Conservation (phyloP, 2,329 filamentous ascomycete species). For the Colletotrichum sp. region DNA sequence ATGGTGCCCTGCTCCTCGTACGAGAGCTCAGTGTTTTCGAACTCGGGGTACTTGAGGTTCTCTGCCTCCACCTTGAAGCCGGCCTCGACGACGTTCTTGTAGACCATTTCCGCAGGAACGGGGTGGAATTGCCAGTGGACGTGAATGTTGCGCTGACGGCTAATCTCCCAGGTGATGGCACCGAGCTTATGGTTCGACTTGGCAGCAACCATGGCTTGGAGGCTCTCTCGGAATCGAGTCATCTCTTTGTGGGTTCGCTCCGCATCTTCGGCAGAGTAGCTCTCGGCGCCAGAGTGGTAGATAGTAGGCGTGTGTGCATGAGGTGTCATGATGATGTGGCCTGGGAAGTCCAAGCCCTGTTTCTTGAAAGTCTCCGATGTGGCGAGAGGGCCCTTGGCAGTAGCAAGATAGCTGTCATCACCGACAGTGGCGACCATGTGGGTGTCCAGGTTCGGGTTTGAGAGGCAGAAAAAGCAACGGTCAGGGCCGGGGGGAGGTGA, state of each 20-base stretch:
- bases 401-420: conserved; percentile 86
- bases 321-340: conserved; percentile 91
- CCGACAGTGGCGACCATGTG: conserved; percentile 93
- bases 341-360: conserved; percentile 74
- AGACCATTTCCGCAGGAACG: conserved; percentile 70
- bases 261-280: conserved; percentile 57
- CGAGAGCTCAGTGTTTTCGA: conserved; percentile 52
- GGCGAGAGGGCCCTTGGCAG: conserved; percentile 87
- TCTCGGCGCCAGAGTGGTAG: conserved; percentile 63
- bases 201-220: conserved; percentile 79
- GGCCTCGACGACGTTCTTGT: conserved; percentile 79
- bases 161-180: conserved; percentile 91
- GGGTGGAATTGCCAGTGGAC: conserved; percentile 94
- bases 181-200: conserved; percentile 68
- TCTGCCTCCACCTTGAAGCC: conserved; percentile 90
- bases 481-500: conserved; percentile 72
- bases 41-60: conserved; percentile 64
- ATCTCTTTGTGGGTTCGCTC: conserved; percentile 77
- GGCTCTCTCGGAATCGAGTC: conserved; percentile 75
- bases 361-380: conserved; percentile 69
- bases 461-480: conserved; percentile 94
- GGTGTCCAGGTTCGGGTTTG: conserved; percentile 80
- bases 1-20: conserved; percentile 52
- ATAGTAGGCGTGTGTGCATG: conserved; percentile 82
- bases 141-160: conserved; percentile 80